These are phyloP conservation scores for Moesziomyces sp. DNA, from an alignment of 1,284 basidiomycete genomes.

Conservation along the genomic window DNA sequence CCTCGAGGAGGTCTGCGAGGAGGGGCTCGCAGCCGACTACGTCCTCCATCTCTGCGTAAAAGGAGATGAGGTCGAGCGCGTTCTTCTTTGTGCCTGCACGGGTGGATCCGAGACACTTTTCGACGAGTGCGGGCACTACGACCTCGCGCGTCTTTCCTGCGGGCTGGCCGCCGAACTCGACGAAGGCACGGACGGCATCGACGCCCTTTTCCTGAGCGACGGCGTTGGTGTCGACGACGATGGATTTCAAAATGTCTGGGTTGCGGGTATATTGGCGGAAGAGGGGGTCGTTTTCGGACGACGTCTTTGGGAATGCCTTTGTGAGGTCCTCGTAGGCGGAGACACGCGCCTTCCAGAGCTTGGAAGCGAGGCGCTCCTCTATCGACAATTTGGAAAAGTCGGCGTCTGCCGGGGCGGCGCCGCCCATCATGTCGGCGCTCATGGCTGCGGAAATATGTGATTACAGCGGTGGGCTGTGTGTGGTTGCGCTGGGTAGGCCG, in stretches of 20 bases:
- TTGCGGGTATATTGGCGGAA: slow-evolving; percentile 85
- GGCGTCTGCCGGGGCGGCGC: slow-evolving; percentile 74
- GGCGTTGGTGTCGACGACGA: slow-evolving; percentile 81
- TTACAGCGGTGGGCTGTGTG: too few relatives aligned
- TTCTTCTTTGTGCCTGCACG: slow-evolving; percentile 87
- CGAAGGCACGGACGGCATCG: slow-evolving; percentile 78
- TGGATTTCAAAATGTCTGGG: slow-evolving; percentile 71
- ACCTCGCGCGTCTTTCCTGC: slow-evolving; percentile 77
- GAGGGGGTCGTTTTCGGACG: slow-evolving; percentile 90
- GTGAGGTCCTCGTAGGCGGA: slow-evolving; percentile 88
- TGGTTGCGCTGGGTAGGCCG: too few relatives aligned
- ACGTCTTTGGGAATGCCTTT: slow-evolving; percentile 70
- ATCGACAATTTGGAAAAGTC: slow-evolving; percentile 87
- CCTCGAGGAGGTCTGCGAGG: slow-evolving; percentile 85
- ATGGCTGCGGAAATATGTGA: slow-evolving; percentile 5
- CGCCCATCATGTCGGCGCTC: slow-evolving; percentile 48
- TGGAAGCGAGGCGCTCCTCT: slow-evolving; percentile 76
- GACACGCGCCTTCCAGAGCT: slow-evolving; percentile 97
- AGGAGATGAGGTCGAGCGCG: slow-evolving; percentile 84
- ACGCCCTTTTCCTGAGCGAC: slow-evolving; percentile 98
- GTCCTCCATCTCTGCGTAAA: slow-evolving; percentile 95
- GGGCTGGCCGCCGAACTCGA: slow-evolving; percentile 90
- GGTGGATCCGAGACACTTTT: slow-evolving; percentile 93
- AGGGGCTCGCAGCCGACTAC: slow-evolving; percentile 78
- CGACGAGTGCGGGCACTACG: slow-evolving; percentile 88